phyloP scores from a whole-genome alignment of 192 early-diverging fungal species.

The Irineochytrium annulatum region DNA sequence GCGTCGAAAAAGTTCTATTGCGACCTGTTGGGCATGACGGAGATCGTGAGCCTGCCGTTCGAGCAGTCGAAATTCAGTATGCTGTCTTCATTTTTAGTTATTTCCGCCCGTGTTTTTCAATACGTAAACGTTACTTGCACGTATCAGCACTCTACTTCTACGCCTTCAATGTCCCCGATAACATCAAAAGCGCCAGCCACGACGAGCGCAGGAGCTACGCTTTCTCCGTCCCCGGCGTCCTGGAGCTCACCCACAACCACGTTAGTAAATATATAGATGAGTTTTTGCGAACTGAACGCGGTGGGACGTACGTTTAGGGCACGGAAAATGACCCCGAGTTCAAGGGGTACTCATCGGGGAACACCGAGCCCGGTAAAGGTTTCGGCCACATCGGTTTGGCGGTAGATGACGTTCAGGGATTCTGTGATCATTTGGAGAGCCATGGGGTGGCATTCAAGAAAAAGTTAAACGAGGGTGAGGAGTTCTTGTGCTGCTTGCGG shows the following conservation, averaged over 20 bases:
- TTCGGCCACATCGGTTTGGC: slow-evolving; percentile 15
- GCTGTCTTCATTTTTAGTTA: slow-evolving; percentile 10
- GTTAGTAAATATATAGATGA: too few species aligned
- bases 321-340: slow-evolving; percentile 7
- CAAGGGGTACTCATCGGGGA: slow-evolving; percentile 10
- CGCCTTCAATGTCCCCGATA: slow-evolving; percentile 17
- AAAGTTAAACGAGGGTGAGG: slow-evolving; percentile 4
- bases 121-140: not conserved
- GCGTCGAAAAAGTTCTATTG: slow-evolving; percentile 8
- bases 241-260: slow-evolving; percentile 20
- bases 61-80: slow-evolving; percentile 14
- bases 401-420: slow-evolving; percentile 13
- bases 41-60: not conserved
- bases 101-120: not conserved
- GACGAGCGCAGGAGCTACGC: slow-evolving; percentile 4
- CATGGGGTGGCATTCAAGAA: slow-evolving; percentile 10
- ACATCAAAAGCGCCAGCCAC: slow-evolving; percentile 8
- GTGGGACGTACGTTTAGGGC: too few species aligned
- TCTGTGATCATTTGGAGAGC: slow-evolving; percentile 5
- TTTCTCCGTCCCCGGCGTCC: slow-evolving; percentile 4
- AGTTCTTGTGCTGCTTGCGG: not conserved
- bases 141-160: not conserved
- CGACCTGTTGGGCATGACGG: slow-evolving; percentile 18
- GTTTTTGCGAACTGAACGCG: too few species aligned
- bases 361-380: slow-evolving; percentile 15